phyloP scores from a whole-genome alignment of 2,329 filamentous ascomycete species.

The Colletotrichum somersetense region DNA sequence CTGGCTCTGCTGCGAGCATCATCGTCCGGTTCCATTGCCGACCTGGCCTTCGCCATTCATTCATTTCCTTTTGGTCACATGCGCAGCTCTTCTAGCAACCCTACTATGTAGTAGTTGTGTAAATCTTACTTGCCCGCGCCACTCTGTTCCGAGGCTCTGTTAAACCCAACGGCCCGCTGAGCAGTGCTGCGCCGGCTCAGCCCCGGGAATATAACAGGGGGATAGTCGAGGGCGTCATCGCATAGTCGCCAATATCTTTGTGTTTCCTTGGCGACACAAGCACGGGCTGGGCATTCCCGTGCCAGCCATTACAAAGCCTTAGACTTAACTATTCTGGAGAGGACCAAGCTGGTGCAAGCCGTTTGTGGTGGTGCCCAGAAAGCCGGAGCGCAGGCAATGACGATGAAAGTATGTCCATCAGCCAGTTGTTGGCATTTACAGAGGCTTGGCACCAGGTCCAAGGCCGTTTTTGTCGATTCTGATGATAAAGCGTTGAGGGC shows the following conservation, averaged over 20 bases:
- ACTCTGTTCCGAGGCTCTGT: slow-evolving; percentile 6
- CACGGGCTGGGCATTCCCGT: background rate
- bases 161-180: slow-evolving; percentile 11
- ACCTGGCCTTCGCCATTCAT: slow-evolving; percentile 30
- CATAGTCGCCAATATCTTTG: background rate
- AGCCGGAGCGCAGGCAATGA: background rate
- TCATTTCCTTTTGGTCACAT: background rate
- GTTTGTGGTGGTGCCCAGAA: background rate
- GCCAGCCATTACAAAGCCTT: background rate
- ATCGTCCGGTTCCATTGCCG: background rate
- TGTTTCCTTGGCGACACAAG: slow-evolving; percentile 8
- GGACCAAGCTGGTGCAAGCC: background rate
- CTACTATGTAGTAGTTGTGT: background rate
- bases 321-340: background rate
- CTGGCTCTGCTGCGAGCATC: background rate
- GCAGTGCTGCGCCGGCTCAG: slow-evolving; percentile 34
- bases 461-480: slow-evolving; percentile 4
- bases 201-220: slow-evolving; percentile 12
- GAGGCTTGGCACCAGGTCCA: background rate
- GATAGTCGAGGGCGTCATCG: background rate
- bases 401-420: background rate
- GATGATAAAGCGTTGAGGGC: background rate
- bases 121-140: background rate
- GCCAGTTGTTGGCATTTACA: background rate
- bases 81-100: background rate